Base-by-base conservation (phyloP, 1,284 basidiomycete species). In the Uromyces viciae-fabae region DNA sequence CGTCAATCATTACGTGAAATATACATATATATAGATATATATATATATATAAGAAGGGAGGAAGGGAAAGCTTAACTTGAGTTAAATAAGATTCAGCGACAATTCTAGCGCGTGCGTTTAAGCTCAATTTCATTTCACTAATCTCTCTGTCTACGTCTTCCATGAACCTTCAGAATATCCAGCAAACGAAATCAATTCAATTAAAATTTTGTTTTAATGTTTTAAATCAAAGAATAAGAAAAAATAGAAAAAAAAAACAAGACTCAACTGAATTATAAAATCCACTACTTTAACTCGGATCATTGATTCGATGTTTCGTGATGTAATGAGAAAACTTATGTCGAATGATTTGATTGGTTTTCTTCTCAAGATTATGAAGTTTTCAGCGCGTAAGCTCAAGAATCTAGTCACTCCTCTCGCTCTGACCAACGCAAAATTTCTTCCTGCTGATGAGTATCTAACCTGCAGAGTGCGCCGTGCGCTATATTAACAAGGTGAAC, bases 201-300 rank as follows among this genome's bases (percentile, higher is more conserved):
- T 56, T 17, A 60, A n/a, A n/a, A n/a, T n/a, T n/a, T n/a, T n/a
- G n/a, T n/a, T n/a, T n/a, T n/a, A n/a, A n/a, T n/a, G 62, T 66
- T 25, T n/a, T 66, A 42, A 52, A 69, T 17, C 33, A 43, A n/a
- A 66, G 54, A 58, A 52, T 49, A 69, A 43, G 72, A 52, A 66
- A 28, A 31, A 5, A 25, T 25, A 40, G 54, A 14, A 40, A 52
- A 58, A 15, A 7, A 71, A 36, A 49, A 49, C 46, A 7, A 52
- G 25, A 84, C 84, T 60, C 83, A 76, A 94, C 92, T 99, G 94
- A 83, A 98, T 98, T 87, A 99, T 97, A 87, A 99, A 99, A 88
- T 99, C 97, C 62, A 99, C 97, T 78, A 99, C 92, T 88, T 98
- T 99, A 88, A 99, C 95, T 88, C 99, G 99, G 84, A 98, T 89